Percentiles rank a stretch among this genome's conserved stretches.
These are phyloP conservation scores for Sicyos baderoa DNA, from an alignment of 306 rosid species.

Conservation along the genomic window DNA sequence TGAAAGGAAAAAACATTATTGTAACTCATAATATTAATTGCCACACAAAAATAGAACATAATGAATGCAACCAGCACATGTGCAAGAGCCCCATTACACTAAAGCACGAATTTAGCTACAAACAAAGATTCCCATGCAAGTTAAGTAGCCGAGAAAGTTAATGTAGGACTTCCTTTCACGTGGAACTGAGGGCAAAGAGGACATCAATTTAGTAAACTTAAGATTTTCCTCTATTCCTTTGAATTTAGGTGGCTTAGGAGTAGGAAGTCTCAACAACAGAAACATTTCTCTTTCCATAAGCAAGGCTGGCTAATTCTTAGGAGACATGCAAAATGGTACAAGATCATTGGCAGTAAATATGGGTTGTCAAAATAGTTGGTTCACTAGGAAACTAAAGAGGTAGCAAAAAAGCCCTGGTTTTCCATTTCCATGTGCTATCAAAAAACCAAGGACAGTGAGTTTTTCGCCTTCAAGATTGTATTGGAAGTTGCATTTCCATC, in stretches of 20 bases:
- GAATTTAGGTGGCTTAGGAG: background rate
- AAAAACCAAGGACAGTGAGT: background rate
- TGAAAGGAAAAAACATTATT: background rate
- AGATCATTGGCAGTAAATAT: background rate
- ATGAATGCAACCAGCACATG: background rate
- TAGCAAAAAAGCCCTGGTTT: background rate
- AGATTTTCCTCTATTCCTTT: background rate
- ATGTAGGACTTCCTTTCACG: background rate
- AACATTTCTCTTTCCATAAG: background rate
- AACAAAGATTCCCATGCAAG: background rate
- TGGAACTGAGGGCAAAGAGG: background rate
- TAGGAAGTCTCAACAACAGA: background rate
- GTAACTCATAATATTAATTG: too few relatives aligned
- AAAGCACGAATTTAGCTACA: conserved; percentile 12
- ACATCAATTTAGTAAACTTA: background rate
- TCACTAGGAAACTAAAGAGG: background rate
- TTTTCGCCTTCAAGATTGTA: too few relatives aligned
- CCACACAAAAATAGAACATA: background rate
- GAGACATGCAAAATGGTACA: background rate
- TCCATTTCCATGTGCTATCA: background rate
- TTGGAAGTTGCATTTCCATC: too few relatives aligned
- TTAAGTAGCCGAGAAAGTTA: background rate
- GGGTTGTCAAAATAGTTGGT: background rate
- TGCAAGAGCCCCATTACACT: background rate
- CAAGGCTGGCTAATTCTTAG: background rate